Percentiles rank a stretch among this genome's conserved stretches.
Evolutionary conservation across 2,329 filamentous ascomycete species (phyloP).

Genomic region (Alternaria ethzedia): DNA sequence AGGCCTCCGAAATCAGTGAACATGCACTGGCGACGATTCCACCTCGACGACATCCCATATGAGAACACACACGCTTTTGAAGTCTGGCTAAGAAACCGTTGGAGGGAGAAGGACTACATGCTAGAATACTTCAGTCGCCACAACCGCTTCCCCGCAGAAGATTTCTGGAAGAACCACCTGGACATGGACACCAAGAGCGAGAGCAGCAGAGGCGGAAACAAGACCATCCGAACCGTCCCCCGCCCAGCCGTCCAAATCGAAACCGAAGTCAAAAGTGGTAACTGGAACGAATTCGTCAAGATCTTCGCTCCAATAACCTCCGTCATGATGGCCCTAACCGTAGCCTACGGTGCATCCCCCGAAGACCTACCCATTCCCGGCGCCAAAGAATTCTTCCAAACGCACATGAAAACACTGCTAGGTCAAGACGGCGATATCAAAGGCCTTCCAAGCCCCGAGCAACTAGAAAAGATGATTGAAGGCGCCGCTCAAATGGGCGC

Average conservation of each 20-base stretch:
- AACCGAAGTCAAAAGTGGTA: slow-evolving; percentile 57
- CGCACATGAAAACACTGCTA: slow-evolving; percentile 42
- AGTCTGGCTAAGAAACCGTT: slow-evolving; percentile 81
- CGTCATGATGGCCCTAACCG: slow-evolving; percentile 56
- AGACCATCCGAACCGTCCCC: slow-evolving; percentile 42
- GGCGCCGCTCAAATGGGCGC: slow-evolving; percentile 42
- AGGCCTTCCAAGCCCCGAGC: slow-evolving; percentile 42
- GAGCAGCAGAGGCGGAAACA: slow-evolving; percentile 36
- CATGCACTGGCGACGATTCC: slow-evolving; percentile 92
- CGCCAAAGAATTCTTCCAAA: slow-evolving; percentile 44
- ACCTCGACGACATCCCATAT: slow-evolving; percentile 79
- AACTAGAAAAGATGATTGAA: slow-evolving; percentile 48
- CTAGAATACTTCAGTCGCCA: slow-evolving; percentile 79
- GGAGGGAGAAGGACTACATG: slow-evolving; percentile 90
- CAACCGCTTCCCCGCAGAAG: slow-evolving; percentile 78
- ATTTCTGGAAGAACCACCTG: slow-evolving; percentile 53
- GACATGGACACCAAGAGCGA: slow-evolving; percentile 42
- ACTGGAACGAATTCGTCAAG: slow-evolving; percentile 59
- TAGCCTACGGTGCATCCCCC: slow-evolving; percentile 51
- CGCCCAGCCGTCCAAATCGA: slow-evolving; percentile 53
- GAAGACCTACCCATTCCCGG: slow-evolving; percentile 43
- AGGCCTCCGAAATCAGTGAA: slow-evolving; percentile 93
- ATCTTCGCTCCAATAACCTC: slow-evolving; percentile 60
- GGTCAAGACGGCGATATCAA: slow-evolving; percentile 41
- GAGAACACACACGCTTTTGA: slow-evolving; percentile 78